Evolutionary conservation across 148 eudicot species (phyloP), one percentile per base, ranked within the genome.

Genomic region (Drosera capensis): DNA sequence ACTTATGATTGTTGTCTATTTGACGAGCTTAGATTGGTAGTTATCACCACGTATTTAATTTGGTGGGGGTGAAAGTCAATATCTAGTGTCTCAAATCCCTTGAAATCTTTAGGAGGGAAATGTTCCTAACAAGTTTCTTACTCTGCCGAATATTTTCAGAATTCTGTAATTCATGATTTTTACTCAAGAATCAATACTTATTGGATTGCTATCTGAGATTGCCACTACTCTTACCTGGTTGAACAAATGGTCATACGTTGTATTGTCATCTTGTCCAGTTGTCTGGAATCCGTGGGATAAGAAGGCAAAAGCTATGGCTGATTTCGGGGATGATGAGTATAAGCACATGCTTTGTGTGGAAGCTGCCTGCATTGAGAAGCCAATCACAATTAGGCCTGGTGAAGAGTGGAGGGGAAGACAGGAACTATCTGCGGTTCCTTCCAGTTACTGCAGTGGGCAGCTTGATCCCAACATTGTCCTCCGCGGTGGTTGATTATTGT

Each of bases 281-380:
- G 94, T 86, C 28, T 86, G 96, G 96, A 86, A 86, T 66, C 96
- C 96, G 8, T 82, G 94, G 96, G 94, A 86, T 65, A 79, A 76
- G 72, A 82, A 71, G 72, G 94, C 96, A 14, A 86, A 86, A 57
- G 72, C 94, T 23, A 65, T 86, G 67, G 68, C 67, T 51, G 96
- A 86, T 71, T 74, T 86, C 46, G 96, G 96, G 40, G 94, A 79
- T 45, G 94, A 82, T 9, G 94, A 86, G 29, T 86, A 75, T 69
- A 82, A 79, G 62, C 75, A 86, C 46, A 86, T 86, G 96, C 23
- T 86, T 47, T 82, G 94, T 46, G 84, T 86, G 55, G 96, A 86
- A 60, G 69, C 96, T 52, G 96, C 94, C 67, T 82, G 88, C 20
- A 63, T 86, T 24, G 96, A 82, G 54, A 86, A 79, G 43, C 67